A percentile compares a stretch with the other conserved stretches of the same genome.
phyloP scores from a whole-genome alignment of 768 basidiomycete species.

The Crepidotus variabilis region DNA sequence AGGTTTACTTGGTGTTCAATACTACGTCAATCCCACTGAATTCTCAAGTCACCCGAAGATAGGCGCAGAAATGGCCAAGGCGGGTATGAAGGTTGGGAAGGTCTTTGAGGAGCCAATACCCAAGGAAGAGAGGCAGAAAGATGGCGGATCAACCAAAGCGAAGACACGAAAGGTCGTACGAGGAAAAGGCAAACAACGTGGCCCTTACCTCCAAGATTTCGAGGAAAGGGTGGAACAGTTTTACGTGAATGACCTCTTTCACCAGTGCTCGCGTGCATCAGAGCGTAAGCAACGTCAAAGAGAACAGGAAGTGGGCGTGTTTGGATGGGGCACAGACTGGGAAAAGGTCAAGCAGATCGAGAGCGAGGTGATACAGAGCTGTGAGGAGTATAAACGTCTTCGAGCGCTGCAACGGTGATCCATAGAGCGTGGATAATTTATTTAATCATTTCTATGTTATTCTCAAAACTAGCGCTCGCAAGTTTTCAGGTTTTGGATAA shows the following conservation, averaged over 20 bases:
- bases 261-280: conserved; percentile 65
- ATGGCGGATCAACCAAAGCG: conserved; percentile 26
- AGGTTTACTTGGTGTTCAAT: conserved; percentile 63
- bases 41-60: conserved; percentile 76
- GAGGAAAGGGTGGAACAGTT: conserved; percentile 73
- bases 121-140: conserved; percentile 18
- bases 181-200: conserved; percentile 28
- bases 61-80: conserved; percentile 63
- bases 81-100: conserved; percentile 35
- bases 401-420: conserved; percentile 40
- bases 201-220: conserved; percentile 53
- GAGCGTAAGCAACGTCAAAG: conserved; percentile 67
- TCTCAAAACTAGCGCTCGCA: too few relatives aligned
- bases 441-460: conserved; percentile 7
- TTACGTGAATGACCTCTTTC: conserved; percentile 69
- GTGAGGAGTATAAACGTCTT: conserved; percentile 69
- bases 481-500: too few relatives aligned
- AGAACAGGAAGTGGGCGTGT: conserved; percentile 79
- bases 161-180: conserved; percentile 24
- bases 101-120: conserved; percentile 24
- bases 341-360: conserved; percentile 78
- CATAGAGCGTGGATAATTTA: conserved; percentile 2
- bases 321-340: conserved; percentile 92
- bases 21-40: conserved; percentile 80
- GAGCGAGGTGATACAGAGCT: conserved; percentile 65